These are phyloP conservation scores for Ophiocordyceps unilateralis DNA, from an alignment of 2,329 filamentous ascomycete genomes.

Conservation along the genomic window DNA sequence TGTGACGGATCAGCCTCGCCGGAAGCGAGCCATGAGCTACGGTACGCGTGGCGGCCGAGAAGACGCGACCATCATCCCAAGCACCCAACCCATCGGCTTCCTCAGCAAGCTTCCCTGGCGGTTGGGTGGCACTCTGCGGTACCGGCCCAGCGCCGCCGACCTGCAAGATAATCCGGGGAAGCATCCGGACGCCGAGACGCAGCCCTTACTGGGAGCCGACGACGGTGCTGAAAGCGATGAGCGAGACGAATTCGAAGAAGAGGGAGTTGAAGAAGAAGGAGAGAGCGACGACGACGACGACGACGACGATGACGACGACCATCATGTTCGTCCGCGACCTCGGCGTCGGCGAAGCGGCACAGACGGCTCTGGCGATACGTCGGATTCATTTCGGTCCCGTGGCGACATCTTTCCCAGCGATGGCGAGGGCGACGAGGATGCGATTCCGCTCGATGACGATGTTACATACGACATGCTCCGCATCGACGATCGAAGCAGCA, in stretches of 20 bases:
- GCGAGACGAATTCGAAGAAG: no score
- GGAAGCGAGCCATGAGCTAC: slow-evolving; percentile 80
- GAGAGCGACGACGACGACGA: slow-evolving; percentile 13
- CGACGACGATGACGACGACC: slow-evolving; percentile 13
- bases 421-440: slow-evolving; percentile 72
- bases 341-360: slow-evolving; percentile 61
- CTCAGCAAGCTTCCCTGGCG: slow-evolving; percentile 71
- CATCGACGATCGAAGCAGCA: slow-evolving; percentile 56
- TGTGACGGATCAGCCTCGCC: slow-evolving; percentile 43
- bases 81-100: slow-evolving; percentile 72
- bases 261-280: no score
- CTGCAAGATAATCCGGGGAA: slow-evolving; percentile 67
- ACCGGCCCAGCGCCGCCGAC: slow-evolving; percentile 81
- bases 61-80: slow-evolving; percentile 82
- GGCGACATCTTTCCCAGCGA: slow-evolving; percentile 87
- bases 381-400: slow-evolving; percentile 70
- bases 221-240: slow-evolving; percentile 15
- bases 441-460: slow-evolving; percentile 81
- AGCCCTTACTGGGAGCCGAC: slow-evolving; percentile 44
- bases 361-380: slow-evolving; percentile 61
- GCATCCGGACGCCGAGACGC: slow-evolving; percentile 37
- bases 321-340: slow-evolving; percentile 2
- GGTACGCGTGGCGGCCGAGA: slow-evolving; percentile 48
- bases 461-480: slow-evolving; percentile 71
- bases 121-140: slow-evolving; percentile 64